Percentiles rank a stretch among this genome's conserved stretches.
Evolutionary conservation across 2,329 filamentous ascomycete genomes (phyloP).

Genomic region (Paramyrothecium roridum): DNA sequence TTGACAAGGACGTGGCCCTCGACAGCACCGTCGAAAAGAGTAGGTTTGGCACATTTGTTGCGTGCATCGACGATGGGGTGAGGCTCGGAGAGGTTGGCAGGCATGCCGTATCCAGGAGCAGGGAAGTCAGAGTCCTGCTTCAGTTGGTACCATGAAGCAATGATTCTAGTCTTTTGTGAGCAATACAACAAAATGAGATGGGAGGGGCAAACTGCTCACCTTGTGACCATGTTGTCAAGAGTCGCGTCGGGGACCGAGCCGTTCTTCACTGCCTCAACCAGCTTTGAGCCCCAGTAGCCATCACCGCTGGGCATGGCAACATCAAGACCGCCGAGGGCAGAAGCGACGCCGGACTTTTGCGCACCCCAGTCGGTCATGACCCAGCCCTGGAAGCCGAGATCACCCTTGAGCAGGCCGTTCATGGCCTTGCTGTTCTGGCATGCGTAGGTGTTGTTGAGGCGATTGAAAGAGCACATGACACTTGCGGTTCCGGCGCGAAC

Average conservation of each 20-base stretch:
- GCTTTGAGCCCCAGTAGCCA: conserved; percentile 57
- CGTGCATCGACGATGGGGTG: conserved; percentile 47
- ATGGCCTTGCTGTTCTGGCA: conserved; percentile 70
- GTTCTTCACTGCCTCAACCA: conserved; percentile 73
- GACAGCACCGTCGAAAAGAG: conserved; percentile 49
- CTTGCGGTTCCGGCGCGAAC: conserved; percentile 53
- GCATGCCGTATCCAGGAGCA: conserved; percentile 46
- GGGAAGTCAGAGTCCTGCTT: conserved; percentile 47
- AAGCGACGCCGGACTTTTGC: conserved; percentile 52
- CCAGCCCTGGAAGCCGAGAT: conserved; percentile 65
- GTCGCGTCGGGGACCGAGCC: conserved; percentile 69
- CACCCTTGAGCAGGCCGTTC: conserved; percentile 64
- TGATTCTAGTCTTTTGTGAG: conserved; percentile 48
- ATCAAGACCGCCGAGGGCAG: conserved; percentile 59
- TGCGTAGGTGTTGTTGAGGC: conserved; percentile 69
- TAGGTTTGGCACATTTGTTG: conserved; percentile 37
- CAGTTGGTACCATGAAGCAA: conserved; percentile 58
- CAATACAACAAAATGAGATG: background rate
- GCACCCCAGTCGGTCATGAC: conserved; percentile 68
- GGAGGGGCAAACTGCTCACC: conserved; percentile 29
- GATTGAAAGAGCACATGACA: conserved; percentile 69
- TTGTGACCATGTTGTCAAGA: conserved; percentile 75
- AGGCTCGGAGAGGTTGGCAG: conserved; percentile 54
- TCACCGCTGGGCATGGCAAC: conserved; percentile 62
- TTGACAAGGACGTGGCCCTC: conserved; percentile 73